Evolutionary conservation across 495 filamentous ascomycete genomes (phyloP).

Genomic region (Gamarada debralockiae): DNA sequence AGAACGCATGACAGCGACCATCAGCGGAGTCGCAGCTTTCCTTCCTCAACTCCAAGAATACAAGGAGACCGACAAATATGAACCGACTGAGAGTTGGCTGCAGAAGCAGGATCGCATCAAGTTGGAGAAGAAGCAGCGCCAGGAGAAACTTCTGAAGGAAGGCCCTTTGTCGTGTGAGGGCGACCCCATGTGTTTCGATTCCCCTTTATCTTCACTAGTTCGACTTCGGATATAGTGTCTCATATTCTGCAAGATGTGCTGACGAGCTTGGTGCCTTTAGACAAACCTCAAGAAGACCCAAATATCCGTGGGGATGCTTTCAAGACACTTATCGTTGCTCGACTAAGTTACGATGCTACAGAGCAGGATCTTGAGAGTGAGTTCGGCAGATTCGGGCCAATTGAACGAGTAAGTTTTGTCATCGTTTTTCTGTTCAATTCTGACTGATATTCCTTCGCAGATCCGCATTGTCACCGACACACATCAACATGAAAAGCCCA

Average conservation of each 20-base stretch:
- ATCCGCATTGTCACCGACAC: constrained; percentile 80
- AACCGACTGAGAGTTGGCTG: constrained; percentile 88
- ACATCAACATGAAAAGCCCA: constrained; percentile 62
- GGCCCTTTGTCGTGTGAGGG: constrained; percentile 64
- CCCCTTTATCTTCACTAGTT: constrained; percentile 19
- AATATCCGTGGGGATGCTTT: constrained; percentile 90
- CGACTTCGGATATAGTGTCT: constrained; percentile 12
- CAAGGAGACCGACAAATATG: constrained; percentile 67
- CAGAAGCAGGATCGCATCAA: constrained; percentile 78
- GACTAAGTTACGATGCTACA: constrained; percentile 83
- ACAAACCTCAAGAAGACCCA: constrained; percentile 69
- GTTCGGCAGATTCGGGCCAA: constrained; percentile 90
- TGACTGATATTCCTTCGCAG: constrained; percentile 37
- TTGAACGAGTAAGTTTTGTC: constrained; percentile 70
- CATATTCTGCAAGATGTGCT: constrained; percentile 8
- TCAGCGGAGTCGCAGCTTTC: constrained; percentile 70
- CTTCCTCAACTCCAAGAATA: constrained; percentile 66
- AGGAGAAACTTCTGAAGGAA: constrained; percentile 61
- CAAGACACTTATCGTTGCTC: constrained; percentile 89
- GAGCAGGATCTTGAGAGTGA: constrained; percentile 89
- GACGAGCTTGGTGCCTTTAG: constrained; percentile 34
- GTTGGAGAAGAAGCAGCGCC: constrained; percentile 66
- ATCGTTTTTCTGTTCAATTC: constrained; percentile 5
- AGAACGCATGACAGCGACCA: constrained; percentile 66
- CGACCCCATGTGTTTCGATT: constrained; percentile 20